Conservation (phyloP, 2,329 filamentous ascomycete genomes). For the Exophiala oligosperma region DNA sequence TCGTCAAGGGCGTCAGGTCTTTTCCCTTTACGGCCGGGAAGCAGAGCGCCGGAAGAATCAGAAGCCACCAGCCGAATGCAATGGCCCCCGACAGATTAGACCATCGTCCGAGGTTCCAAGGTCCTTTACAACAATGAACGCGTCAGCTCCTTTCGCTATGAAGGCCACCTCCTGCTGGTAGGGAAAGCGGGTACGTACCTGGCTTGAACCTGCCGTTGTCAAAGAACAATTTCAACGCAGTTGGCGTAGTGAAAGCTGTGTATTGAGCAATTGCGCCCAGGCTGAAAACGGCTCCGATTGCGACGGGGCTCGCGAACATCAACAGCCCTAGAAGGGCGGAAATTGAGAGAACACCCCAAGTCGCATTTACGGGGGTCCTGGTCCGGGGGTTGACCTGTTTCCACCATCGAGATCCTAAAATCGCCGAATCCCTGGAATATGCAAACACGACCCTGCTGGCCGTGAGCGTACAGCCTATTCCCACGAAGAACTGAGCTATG, state of each 20-base stretch:
- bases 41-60: conserved; percentile 35
- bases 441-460: conserved; percentile 34
- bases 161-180: too few species aligned
- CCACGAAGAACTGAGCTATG: conserved; percentile 35
- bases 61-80: conserved; percentile 32
- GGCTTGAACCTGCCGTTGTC: conserved; percentile 30
- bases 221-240: conserved; percentile 34
- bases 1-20: conserved; percentile 32
- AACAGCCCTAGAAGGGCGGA: conserved; percentile 32
- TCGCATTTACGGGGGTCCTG: conserved; percentile 34
- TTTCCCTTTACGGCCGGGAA: conserved; percentile 33
- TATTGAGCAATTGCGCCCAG: conserved; percentile 33
- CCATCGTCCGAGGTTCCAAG: conserved; percentile 35
- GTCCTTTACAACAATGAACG: conserved; percentile 20
- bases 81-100: conserved; percentile 32
- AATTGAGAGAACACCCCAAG: conserved; percentile 33
- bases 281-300: conserved; percentile 35
- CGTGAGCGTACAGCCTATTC: conserved; percentile 33
- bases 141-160: neutral
- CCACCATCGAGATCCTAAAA: conserved; percentile 32
- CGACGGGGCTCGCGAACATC: conserved; percentile 34
- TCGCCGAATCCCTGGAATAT: conserved; percentile 34
- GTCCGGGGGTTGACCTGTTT: conserved; percentile 31
- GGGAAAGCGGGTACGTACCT: conserved; percentile 17
- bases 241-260: conserved; percentile 32